phyloP scores from a whole-genome alignment of 225 moss, liverwort and hornwort species.

The Pleurozium schreberi region DNA sequence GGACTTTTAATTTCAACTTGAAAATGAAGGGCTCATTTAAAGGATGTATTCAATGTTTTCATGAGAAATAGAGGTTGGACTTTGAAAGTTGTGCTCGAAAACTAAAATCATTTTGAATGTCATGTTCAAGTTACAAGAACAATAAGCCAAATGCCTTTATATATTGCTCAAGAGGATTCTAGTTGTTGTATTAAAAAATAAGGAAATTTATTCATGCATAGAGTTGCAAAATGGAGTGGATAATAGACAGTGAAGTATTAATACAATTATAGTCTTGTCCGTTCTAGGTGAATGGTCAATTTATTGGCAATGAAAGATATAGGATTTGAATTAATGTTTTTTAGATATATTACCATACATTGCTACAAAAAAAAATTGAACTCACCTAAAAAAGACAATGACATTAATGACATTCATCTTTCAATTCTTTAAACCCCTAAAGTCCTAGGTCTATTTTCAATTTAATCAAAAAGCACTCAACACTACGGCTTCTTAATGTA shows the following conservation, averaged over 20 bases:
- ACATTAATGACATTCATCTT: neutral
- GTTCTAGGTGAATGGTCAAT: neutral
- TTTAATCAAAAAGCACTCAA: neutral
- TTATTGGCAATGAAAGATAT: neutral
- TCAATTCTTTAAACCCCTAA: neutral
- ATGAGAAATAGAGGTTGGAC: neutral
- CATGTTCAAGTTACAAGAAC: fast-evolving
- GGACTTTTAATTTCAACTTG: neutral
- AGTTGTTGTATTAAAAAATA: neutral
- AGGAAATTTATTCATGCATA: neutral
- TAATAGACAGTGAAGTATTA: too few species aligned
- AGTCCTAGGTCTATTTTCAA: neutral
- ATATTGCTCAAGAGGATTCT: neutral
- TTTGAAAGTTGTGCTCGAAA: neutral
- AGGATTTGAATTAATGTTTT: too few species aligned
- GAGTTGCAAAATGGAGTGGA: neutral
- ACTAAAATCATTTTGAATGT: neutral
- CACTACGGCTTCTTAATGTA: neutral
- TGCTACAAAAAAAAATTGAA: neutral
- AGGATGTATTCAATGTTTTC: neutral
- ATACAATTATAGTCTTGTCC: neutral
- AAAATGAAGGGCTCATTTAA: neutral
- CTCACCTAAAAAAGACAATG: neutral
- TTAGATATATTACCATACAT: neutral
- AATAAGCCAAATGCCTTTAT: neutral